A percentile compares a stretch with the other conserved stretches of the same genome.
phyloP scores from a whole-genome alignment of 805 yeast species.

The Candida maris region DNA sequence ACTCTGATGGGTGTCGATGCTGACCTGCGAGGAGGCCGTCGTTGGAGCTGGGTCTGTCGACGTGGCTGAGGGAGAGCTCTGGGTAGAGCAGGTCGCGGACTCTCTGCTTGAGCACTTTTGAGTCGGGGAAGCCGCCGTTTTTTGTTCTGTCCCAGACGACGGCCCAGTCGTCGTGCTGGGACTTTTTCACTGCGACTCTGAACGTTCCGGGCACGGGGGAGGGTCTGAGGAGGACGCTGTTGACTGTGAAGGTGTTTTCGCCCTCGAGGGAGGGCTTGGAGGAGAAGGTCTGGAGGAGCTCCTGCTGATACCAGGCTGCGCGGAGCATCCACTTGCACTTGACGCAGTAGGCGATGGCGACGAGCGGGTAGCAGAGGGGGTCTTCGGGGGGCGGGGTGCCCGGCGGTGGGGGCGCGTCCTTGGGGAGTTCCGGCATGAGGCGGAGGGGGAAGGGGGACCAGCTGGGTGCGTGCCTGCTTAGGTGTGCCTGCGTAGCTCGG shows the following conservation, averaged over 20 bases:
- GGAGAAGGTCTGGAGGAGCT: constrained; percentile 72
- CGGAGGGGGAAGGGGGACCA: too few relatives aligned
- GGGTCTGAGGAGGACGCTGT: constrained; percentile 53
- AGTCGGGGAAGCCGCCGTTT: constrained; percentile 82
- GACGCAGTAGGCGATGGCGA: constrained; percentile 72
- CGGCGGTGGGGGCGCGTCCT: too few relatives aligned
- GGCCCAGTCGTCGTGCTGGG: constrained; percentile 26
- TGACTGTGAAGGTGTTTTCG: constrained; percentile 41
- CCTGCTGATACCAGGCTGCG: constrained; percentile 86
- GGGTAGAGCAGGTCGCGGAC: constrained; percentile 62
- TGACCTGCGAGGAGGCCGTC: constrained; percentile 20
- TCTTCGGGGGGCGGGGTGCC: too few relatives aligned
- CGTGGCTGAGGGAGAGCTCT: constrained; percentile 54
- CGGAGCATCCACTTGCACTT: constrained; percentile 86
- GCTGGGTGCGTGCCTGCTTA: too few relatives aligned
- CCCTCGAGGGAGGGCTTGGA: constrained; percentile 19
- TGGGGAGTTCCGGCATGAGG: too few relatives aligned
- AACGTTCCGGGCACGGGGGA: constrained; percentile 52
- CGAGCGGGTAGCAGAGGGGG: constrained; percentile 45
- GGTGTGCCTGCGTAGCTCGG: too few relatives aligned
- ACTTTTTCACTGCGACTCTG: constrained; percentile 46
- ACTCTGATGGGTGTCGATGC: too few relatives aligned
- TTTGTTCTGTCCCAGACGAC: constrained; percentile 58
- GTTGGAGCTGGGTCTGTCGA: constrained; percentile 40
- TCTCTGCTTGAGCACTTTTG: constrained; percentile 68